Percentiles rank a stretch among this genome's conserved stretches.
phyloP scores from a whole-genome alignment of 805 yeast species.

The Citeromyces nyonsensis region DNA sequence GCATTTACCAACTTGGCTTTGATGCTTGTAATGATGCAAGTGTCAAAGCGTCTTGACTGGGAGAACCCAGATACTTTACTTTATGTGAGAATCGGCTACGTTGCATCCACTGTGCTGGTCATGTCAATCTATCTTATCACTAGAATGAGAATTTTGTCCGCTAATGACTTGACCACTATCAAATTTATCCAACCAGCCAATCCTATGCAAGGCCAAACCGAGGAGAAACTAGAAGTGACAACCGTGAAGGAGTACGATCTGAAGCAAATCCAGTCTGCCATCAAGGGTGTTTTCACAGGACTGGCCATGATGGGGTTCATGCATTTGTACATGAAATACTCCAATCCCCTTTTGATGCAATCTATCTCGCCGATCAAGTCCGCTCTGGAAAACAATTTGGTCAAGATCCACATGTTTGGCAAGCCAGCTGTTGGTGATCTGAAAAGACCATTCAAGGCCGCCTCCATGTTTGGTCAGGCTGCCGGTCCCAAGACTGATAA shows the following conservation, averaged over 20 bases:
- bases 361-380: constrained; percentile 80
- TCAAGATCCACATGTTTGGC: constrained; percentile 80
- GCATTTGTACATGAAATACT: constrained; percentile 95
- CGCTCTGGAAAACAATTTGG: constrained; percentile 80
- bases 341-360: constrained; percentile 94
- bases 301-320: constrained; percentile 95
- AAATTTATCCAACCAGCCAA: constrained; percentile 82
- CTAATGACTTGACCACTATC: constrained; percentile 83
- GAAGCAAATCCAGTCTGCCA: constrained; percentile 63
- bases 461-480: constrained; percentile 49
- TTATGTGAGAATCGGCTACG: constrained; percentile 63
- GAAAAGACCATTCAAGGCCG: constrained; percentile 90
- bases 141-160: constrained; percentile 41
- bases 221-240: constrained; percentile 65
- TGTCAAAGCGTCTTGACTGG: constrained; percentile 75
- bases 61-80: constrained; percentile 66
- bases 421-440: constrained; percentile 75
- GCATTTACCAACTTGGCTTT: constrained; percentile 73
- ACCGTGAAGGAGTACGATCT: constrained; percentile 93
- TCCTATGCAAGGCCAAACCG: constrained; percentile 63
- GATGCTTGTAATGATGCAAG: constrained; percentile 96
- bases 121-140: constrained; percentile 53
- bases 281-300: constrained; percentile 77
- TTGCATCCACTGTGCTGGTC: constrained; percentile 48
- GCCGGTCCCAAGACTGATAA: constrained; percentile 66